Percentiles rank a stretch among this genome's conserved stretches.
phyloP scores from a whole-genome alignment of 306 rosid species.

The Ormosia emarginata region DNA sequence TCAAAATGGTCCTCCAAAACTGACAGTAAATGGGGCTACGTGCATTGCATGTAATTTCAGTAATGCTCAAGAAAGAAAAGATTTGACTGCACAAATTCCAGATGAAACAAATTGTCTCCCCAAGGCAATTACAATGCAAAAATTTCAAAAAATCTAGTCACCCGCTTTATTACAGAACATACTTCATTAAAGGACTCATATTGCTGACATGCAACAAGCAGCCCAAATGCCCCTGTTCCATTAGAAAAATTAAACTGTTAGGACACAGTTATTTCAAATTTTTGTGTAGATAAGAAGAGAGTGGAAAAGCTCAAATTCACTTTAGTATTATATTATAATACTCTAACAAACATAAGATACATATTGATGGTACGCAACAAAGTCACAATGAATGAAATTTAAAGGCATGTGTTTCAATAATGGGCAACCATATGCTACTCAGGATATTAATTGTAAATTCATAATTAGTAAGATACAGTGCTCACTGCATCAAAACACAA shows the following conservation, averaged over 20 bases:
- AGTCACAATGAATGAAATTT: neutral
- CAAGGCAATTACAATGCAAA: neutral
- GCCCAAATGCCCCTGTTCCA: constrained; percentile 21
- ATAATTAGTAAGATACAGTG: neutral
- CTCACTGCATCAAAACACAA: neutral
- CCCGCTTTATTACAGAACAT: constrained; percentile 24
- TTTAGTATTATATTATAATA: neutral
- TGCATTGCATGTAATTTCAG: neutral
- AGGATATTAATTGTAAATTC: neutral
- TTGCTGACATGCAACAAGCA: constrained; percentile 17
- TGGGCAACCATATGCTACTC: neutral
- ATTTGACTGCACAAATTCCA: constrained; percentile 7
- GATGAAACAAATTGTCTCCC: neutral
- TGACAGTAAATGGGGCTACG: neutral
- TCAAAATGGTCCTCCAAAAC: neutral
- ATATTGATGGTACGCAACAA: neutral
- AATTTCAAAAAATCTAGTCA: neutral
- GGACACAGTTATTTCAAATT: neutral
- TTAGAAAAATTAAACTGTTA: constrained; percentile 11
- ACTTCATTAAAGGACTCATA: constrained; percentile 6
- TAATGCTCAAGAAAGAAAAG: neutral
- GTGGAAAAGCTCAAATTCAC: neutral
- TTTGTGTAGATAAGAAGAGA: neutral
- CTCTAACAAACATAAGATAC: neutral
- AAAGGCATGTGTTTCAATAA: neutral